Conservation (phyloP, 2,329 filamentous ascomycete genomes). For the Amesomyces nigricolor region DNA sequence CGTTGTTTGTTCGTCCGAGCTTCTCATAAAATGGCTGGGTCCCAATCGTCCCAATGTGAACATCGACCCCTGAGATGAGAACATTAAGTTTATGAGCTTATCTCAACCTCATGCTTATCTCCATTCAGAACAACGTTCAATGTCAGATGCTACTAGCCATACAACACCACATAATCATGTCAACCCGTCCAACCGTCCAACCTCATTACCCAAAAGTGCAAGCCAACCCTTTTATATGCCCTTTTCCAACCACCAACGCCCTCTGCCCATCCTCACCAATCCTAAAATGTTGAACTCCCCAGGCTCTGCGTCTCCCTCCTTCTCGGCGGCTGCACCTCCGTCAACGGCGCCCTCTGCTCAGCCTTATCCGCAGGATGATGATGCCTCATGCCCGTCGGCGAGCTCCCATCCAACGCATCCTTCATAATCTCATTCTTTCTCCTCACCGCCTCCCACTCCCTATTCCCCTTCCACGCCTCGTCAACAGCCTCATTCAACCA, state of each 20-base stretch:
- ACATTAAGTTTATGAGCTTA: no score
- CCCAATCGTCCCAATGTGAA: not conserved
- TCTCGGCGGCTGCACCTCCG: slow-evolving; percentile 15
- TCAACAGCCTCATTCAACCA: slow-evolving; percentile 48
- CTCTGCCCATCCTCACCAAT: not conserved
- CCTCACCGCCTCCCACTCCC: slow-evolving; percentile 42
- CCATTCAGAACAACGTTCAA: no score
- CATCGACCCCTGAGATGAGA: no score
- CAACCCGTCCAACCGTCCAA: no score
- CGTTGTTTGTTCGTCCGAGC: no score
- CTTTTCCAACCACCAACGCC: no score
- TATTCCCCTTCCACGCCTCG: slow-evolving; percentile 32
- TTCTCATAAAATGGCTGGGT: not conserved
- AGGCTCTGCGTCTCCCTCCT: not conserved
- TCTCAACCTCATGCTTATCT: no score
- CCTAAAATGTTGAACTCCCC: not conserved
- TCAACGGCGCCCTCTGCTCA: slow-evolving; percentile 20
- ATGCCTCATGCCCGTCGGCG: not conserved
- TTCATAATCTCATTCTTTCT: slow-evolving; percentile 47
- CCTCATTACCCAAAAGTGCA: no score
- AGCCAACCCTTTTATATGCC: no score
- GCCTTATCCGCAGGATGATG: slow-evolving; percentile 10
- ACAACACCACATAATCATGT: no score
- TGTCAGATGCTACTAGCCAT: no score
- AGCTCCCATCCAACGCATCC: slow-evolving; percentile 7